Percentiles rank a stretch among this genome's conserved stretches.
These are phyloP conservation scores for Aspergillus nidulans DNA, from an alignment of 495 filamentous ascomycete genomes.

Conservation along the genomic window DNA sequence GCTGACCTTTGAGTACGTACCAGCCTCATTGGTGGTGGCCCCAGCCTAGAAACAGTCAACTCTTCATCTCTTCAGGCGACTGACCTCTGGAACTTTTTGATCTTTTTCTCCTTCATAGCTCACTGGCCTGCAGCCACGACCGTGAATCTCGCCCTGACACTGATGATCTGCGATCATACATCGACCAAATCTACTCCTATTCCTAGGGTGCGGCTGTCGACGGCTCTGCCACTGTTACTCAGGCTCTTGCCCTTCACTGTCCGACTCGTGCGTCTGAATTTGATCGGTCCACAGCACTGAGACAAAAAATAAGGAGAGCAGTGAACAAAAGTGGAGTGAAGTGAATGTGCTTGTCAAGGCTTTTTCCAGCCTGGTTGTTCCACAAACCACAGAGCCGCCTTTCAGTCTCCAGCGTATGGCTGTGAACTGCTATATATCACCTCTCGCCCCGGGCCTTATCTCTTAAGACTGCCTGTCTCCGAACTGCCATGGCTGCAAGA, in stretches of 20 bases:
- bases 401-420: neutral
- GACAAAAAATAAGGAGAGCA: neutral
- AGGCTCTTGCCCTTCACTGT: neutral
- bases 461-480: neutral
- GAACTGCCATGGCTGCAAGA: neutral
- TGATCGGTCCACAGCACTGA: neutral
- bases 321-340: neutral
- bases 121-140: neutral
- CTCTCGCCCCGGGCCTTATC: neutral
- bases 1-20: neutral
- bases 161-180: neutral
- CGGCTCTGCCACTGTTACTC: neutral
- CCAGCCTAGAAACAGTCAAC: neutral
- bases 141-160: neutral
- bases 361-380: neutral
- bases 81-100: neutral
- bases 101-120: neutral
- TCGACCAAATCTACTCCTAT: neutral
- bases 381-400: neutral
- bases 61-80: neutral
- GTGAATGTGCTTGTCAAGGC: neutral
- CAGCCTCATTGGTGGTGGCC: conserved; percentile 6
- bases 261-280: neutral
- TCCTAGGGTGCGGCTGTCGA: neutral
- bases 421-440: neutral